Evolutionary conservation across 768 basidiomycete species (phyloP), one percentile per base, ranked within the genome.

Genomic region (Lactarius deliciosus): DNA sequence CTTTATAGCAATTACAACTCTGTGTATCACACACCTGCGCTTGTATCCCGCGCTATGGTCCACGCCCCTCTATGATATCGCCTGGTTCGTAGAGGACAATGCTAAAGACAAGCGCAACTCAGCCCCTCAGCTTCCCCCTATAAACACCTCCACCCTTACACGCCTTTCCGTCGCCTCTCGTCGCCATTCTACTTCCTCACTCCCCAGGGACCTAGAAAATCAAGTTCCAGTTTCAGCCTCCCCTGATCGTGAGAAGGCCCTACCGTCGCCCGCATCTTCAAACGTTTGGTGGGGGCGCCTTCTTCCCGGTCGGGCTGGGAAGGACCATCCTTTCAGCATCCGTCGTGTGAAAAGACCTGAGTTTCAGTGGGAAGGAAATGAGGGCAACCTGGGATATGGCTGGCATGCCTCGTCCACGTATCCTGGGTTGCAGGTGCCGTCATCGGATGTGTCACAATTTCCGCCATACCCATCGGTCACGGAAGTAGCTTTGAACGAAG

Each of bases 11-110:
- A 76, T 90, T 30, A 78, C 82, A 71, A 75, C 83, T 64, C 73
- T 80, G 62, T 73, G 81, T 25, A 74, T 83, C 70, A 72, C 79
- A 3, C 88, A 90, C 69, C 72, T 75, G 30, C 70, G 71, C 58
- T 69, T 71, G 11, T 73, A 82, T 68, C 79, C 82, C 10, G 75
- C 77, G 54, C 77, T 91, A 62, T 90, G 88, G 88, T 75, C 59
- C 34, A 77, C 77, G 50, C 79, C 82, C 11, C 74, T 90, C 40
- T 82, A 82, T 66, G 73, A 77, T 16, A 77, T 89, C 22, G 80
- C 81, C 18, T 91, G 90, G 90, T 91, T 88, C 72, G 50, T 73
- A 64, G 65, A 61, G 3, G 61, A 45, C 7, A 43, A 55, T 30
- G 55, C 18, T 16, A 34, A n/a, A 34, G 61, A 28, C 58, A 69